Base-by-base conservation (phyloP, 306 rosid species). In the Gynostemma pentaphyllum region DNA sequence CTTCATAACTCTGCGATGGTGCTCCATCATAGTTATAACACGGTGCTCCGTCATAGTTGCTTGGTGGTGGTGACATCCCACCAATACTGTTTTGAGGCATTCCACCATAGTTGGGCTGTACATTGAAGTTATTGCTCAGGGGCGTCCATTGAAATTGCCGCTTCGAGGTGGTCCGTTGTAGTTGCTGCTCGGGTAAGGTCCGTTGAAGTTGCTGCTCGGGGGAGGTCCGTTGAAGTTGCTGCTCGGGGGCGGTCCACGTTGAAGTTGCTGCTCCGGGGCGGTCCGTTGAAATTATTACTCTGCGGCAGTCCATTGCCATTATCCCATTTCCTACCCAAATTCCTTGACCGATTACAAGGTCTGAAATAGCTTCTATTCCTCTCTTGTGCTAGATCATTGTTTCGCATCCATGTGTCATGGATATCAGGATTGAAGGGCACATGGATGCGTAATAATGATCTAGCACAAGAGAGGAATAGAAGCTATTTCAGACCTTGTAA, bases 351-450 rank as follows among this genome's bases (percentile, higher is more conserved):
- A 71, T 82, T 84, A 1, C 92, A 83, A 74, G 98, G 96, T 45
- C 96, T 74, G 56, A 88, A 96, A 70, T 83, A 85, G 62, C 98
- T 89, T 64, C 88, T 92, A 72, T 92, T 86, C 72, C 99, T 94
- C 71, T 88, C 99, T 41, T 88, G 88, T 5, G 99, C 99, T 39
- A 88, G 76, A 13, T 83, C 83, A 70, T 94, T 94, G 87, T 86
- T 94, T 63, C 94, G 82, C 54, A 86, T 83, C 96, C 96, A 88
- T 55, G 88, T 97, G 44, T 88, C 95, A 28, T 94, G 94, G 76
- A 94, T 73, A 86, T 88, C 24, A 94, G 83, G 53, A 49, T n/a
- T n/a, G n/a, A n/a, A n/a, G n/a, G n/a, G n/a, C n/a, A n/a, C n/a
- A n/a, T n/a, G n/a, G n/a, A n/a, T n/a, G n/a, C n/a, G n/a, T n/a